A percentile compares a stretch with the other conserved stretches of the same genome.
phyloP scores from a whole-genome alignment of 2,329 filamentous ascomycete species.

The Diplodia intermedia region DNA sequence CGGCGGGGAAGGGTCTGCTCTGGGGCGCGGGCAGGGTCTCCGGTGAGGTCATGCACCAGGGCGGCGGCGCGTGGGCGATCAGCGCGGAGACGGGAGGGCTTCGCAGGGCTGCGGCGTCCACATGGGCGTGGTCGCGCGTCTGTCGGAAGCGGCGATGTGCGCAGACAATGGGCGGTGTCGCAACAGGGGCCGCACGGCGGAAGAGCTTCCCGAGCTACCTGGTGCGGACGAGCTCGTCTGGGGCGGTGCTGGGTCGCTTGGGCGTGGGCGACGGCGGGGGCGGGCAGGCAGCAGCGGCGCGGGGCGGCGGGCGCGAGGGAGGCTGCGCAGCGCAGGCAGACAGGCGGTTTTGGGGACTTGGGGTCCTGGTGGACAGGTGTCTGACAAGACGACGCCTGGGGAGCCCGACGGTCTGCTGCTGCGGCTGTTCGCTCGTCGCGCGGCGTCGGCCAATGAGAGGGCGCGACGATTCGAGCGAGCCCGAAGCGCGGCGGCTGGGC shows the following conservation, averaged over 20 bases:
- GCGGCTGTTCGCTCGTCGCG: conserved; percentile 16
- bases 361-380: conserved; percentile 18
- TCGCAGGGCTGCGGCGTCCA: conserved; percentile 9
- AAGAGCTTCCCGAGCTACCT: conserved; percentile 27
- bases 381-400: conserved; percentile 24
- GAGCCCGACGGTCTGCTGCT: conserved; percentile 16
- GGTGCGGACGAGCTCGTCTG: conserved; percentile 11
- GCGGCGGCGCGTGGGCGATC: conserved; percentile 23
- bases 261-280: conserved; percentile 5
- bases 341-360: background rate
- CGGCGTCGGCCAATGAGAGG: conserved; percentile 13
- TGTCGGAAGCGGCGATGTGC: conserved; percentile 1
- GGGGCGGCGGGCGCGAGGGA: background rate
- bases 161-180: conserved; percentile 10
- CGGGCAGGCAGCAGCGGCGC: conserved; percentile 12
- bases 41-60: conserved; percentile 26
- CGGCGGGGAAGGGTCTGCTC: conserved; percentile 3
- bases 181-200: conserved; percentile 30
- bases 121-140: conserved; percentile 18
- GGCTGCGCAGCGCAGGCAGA: background rate
- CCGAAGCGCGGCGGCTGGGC: conserved; percentile 15
- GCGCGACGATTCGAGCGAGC: conserved; percentile 17
- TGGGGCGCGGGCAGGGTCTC: conserved; percentile 9
- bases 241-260: conserved; percentile 7
- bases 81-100: conserved; percentile 6